phyloP scores from a whole-genome alignment of 164 flowering plant genomes.

The Tetracentron sinense region DNA sequence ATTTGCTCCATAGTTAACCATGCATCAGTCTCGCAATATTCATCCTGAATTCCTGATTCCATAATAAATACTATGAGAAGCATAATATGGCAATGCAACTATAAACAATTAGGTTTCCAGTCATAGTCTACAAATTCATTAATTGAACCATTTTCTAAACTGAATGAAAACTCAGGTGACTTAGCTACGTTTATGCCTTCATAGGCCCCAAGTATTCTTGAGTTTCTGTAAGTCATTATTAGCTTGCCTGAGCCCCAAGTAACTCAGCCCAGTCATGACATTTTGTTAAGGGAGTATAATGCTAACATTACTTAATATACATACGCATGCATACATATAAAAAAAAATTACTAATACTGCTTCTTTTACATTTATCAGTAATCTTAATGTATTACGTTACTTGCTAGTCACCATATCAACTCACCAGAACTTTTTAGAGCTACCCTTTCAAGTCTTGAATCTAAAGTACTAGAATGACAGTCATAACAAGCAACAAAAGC shows the following conservation, averaged over 20 bases:
- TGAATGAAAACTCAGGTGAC: not conserved
- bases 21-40: constrained; percentile 94
- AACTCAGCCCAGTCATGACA: no score
- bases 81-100: not conserved
- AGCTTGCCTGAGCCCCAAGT: no score
- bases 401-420: not conserved
- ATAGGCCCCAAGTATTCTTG: not conserved
- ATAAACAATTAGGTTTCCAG: not conserved
- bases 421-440: no score
- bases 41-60: constrained; percentile 72
- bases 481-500: not conserved
- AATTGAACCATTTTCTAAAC: no score
- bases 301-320: not conserved
- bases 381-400: no score
- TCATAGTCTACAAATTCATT: not conserved
- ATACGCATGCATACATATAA: not conserved
- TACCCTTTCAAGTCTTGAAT: no score
- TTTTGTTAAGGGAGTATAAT: no score
- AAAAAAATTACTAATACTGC: no score
- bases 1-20: constrained; percentile 96
- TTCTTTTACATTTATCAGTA: no score
- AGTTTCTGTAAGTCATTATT: not conserved
- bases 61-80: not conserved
- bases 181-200: not conserved
- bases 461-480: not conserved